Evolutionary conservation across 2,329 filamentous ascomycete genomes (phyloP).

Genomic region (Colletotrichum liriopes): DNA sequence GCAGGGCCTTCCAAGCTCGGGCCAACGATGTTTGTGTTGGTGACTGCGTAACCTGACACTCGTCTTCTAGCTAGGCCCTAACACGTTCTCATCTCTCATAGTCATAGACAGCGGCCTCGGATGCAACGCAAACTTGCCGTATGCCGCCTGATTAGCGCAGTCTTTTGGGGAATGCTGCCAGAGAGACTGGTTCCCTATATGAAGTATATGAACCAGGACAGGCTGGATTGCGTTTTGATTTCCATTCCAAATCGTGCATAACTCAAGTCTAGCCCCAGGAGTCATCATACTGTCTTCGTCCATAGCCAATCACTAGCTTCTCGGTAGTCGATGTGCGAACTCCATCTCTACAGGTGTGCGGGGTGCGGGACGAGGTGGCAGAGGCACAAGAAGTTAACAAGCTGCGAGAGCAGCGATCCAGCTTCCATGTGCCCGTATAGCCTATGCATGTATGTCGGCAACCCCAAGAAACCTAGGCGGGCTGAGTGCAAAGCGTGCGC

Average conservation of each 20-base stretch:
- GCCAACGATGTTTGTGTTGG: not conserved
- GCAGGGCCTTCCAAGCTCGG: not conserved
- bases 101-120: not conserved
- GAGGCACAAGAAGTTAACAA: constrained; percentile 54
- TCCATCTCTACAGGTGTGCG: constrained; percentile 53
- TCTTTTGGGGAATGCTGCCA: not conserved
- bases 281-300: not conserved
- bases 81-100: not conserved
- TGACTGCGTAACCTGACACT: not conserved
- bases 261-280: not conserved
- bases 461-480: constrained; percentile 50
- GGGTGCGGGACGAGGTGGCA: constrained; percentile 53
- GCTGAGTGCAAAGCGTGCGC: constrained; percentile 53
- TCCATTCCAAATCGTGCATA: not conserved
- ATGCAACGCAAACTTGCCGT: not conserved
- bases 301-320: too few species aligned
- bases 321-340: constrained; percentile 53
- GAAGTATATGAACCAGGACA: not conserved
- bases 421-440: constrained; percentile 50
- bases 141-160: not conserved
- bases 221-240: not conserved
- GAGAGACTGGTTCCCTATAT: not conserved
- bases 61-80: too few species aligned
- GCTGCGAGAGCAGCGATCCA: constrained; percentile 54
- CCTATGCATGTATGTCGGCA: constrained; percentile 57